Conservation (phyloP, 2,329 filamentous ascomycete species). For the Aspergillus intermedius region DNA sequence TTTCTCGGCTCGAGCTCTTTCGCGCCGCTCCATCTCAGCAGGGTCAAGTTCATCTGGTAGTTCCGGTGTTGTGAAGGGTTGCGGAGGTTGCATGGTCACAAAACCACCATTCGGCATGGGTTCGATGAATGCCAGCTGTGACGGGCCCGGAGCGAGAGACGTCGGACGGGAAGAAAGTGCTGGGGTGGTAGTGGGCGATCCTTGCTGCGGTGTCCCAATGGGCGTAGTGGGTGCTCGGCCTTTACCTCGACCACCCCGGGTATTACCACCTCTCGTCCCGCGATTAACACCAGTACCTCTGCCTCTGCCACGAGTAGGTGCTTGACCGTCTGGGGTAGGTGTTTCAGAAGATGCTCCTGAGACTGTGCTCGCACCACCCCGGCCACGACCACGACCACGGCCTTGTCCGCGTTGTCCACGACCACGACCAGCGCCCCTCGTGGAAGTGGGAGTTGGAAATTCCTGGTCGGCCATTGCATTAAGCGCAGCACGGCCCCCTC, state of each 20-base stretch:
- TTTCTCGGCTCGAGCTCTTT: slow-evolving; percentile 27
- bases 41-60: slow-evolving; percentile 19
- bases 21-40: slow-evolving; percentile 15
- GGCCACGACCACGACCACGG: slow-evolving; percentile 26
- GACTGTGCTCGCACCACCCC: slow-evolving; percentile 18
- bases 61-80: slow-evolving; percentile 10
- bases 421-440: slow-evolving; percentile 16
- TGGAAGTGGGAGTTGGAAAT: slow-evolving; percentile 10
- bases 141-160: neutral
- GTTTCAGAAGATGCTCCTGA: slow-evolving; percentile 17
- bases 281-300: neutral
- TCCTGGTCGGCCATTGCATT: slow-evolving; percentile 14
- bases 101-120: slow-evolving; percentile 11
- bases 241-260: slow-evolving; percentile 15
- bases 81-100: slow-evolving; percentile 2
- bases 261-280: neutral
- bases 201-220: slow-evolving; percentile 4
- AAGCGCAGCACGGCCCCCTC: slow-evolving; percentile 20
- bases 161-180: neutral
- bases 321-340: slow-evolving; percentile 3
- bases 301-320: neutral
- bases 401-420: slow-evolving; percentile 5
- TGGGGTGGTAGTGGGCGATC: neutral
- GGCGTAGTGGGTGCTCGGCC: slow-evolving; percentile 14
- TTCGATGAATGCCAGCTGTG: slow-evolving; percentile 12